Evolutionary conservation across 345 rosid species (phyloP).

Genomic region (Psidium guajava): DNA sequence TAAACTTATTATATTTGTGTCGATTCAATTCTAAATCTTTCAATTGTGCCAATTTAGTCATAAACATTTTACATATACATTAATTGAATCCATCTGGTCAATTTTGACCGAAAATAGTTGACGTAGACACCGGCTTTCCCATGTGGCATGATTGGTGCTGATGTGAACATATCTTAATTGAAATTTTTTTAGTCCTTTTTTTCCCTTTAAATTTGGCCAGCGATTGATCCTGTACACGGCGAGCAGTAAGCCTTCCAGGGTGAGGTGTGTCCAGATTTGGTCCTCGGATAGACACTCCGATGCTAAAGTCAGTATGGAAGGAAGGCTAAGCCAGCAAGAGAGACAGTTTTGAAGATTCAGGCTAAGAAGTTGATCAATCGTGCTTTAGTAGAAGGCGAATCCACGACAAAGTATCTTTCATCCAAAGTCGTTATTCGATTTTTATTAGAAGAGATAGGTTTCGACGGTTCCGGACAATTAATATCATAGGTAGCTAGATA

Average conservation of each 20-base stretch:
- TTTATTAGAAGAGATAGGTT: too few species aligned
- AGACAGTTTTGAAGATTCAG: not conserved
- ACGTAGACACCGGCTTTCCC: fast-evolving
- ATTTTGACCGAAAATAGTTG: not conserved
- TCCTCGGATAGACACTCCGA: not conserved
- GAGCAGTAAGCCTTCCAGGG: not conserved
- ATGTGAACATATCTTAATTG: not conserved
- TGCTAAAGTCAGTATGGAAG: not conserved
- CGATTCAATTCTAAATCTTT: too few species aligned
- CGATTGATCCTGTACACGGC: not conserved
- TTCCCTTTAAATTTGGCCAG: not conserved
- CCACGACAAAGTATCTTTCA: too few species aligned
- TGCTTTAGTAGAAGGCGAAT: not conserved
- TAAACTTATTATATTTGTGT: too few species aligned
- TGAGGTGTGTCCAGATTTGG: not conserved
- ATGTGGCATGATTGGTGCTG: fast-evolving
- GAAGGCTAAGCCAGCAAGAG: not conserved
- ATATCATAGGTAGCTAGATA: too few species aligned
- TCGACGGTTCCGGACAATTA: too few species aligned
- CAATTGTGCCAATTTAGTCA: not conserved
- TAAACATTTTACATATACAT: not conserved
- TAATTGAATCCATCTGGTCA: fast-evolving
- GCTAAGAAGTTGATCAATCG: not conserved
- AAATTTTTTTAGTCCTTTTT: not conserved
- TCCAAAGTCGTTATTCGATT: too few species aligned